Conservation (phyloP, 345 rosid species). For the Anacardium occidentale region DNA sequence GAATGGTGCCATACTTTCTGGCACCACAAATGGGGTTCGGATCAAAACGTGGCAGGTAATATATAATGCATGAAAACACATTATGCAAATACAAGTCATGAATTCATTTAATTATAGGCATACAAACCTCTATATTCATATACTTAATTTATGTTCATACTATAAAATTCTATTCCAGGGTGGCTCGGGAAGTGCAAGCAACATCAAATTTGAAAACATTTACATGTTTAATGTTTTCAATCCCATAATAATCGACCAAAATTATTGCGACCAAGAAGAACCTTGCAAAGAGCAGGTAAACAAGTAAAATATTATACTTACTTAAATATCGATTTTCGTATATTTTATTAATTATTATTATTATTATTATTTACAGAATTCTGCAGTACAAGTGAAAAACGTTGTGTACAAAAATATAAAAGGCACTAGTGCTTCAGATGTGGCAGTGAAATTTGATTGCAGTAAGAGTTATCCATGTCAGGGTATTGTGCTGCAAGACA, state of each 20-base stretch:
- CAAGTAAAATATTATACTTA: too few relatives aligned
- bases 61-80: not conserved
- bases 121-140: too few relatives aligned
- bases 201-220: slow-evolving; percentile 68
- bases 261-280: slow-evolving; percentile 69
- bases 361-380: slow-evolving; percentile 36
- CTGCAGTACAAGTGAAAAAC: slow-evolving; percentile 65
- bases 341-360: not conserved
- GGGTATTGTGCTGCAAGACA: slow-evolving; percentile 54
- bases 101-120: too few relatives aligned
- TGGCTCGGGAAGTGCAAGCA: slow-evolving; percentile 81
- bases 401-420: slow-evolving; percentile 68
- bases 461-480: slow-evolving; percentile 60
- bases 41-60: slow-evolving; percentile 89
- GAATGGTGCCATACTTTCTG: slow-evolving; percentile 58
- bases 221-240: slow-evolving; percentile 66
- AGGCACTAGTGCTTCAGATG: slow-evolving; percentile 73
- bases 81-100: too few relatives aligned
- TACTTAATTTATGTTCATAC: too few relatives aligned
- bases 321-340: not conserved
- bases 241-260: slow-evolving; percentile 84
- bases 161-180: slow-evolving; percentile 44
- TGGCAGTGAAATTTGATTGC: slow-evolving; percentile 65
- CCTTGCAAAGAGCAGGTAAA: slow-evolving; percentile 75
- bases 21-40: slow-evolving; percentile 78